Evolutionary conservation across 2,329 filamentous ascomycete genomes (phyloP).

Genomic region (Cercospora sp.): DNA sequence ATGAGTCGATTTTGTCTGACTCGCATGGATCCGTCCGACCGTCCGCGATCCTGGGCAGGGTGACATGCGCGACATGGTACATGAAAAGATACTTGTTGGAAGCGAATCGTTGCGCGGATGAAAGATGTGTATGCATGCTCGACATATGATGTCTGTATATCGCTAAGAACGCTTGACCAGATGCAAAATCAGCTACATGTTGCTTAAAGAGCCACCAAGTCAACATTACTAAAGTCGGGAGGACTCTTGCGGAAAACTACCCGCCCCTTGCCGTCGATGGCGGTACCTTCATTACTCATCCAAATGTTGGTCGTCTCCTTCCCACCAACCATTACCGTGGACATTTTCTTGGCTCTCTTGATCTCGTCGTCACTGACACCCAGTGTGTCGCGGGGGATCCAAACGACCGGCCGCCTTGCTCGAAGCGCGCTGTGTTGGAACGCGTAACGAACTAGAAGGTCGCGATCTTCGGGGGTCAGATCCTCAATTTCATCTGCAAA

Average conservation of each 20-base stretch:
- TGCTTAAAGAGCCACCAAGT: constrained; percentile 73
- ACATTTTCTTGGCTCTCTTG: constrained; percentile 71
- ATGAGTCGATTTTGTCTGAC: neutral
- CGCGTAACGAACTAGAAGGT: constrained; percentile 78
- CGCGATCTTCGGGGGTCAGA: constrained; percentile 83
- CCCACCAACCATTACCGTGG: constrained; percentile 54
- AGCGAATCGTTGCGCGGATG: neutral
- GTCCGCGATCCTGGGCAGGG: neutral
- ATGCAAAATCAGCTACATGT: neutral
- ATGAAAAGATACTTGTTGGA: neutral
- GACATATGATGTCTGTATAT: neutral
- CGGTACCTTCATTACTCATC: constrained; percentile 92
- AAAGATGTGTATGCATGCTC: neutral
- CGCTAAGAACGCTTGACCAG: neutral
- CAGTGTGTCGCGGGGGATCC: constrained; percentile 88
- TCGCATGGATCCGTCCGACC: neutral
- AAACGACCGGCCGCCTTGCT: constrained; percentile 81
- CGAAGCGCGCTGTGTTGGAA: constrained; percentile 89
- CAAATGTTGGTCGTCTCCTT: constrained; percentile 59
- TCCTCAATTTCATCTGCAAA: constrained; percentile 94
- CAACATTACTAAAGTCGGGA: constrained; percentile 69
- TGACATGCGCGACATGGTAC: neutral
- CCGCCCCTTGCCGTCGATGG: constrained; percentile 77
- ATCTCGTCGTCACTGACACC: constrained; percentile 93
- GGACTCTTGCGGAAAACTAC: constrained; percentile 51